Evolutionary conservation across 768 basidiomycete genomes (phyloP).

Genomic region (Tulasnella sp.): DNA sequence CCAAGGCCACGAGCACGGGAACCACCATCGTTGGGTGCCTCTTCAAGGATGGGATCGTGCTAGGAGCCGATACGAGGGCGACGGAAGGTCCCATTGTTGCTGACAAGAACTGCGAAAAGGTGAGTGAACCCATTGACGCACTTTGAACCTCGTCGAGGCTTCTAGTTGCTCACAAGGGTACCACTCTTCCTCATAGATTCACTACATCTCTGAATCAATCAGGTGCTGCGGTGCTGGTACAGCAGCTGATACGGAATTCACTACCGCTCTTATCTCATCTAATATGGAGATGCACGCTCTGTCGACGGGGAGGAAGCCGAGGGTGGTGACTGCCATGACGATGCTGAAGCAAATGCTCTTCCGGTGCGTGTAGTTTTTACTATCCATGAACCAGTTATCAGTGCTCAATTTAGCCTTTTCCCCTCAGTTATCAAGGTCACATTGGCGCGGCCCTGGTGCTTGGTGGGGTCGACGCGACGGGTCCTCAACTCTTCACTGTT

Average conservation of each 20-base stretch:
- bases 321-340: slow-evolving; percentile 97
- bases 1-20: slow-evolving; percentile 86
- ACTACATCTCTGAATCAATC: slow-evolving; percentile 92
- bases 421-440: slow-evolving; percentile 78
- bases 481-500: slow-evolving; percentile 93
- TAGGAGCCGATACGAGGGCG: slow-evolving; percentile 95
- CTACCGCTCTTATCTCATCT: slow-evolving; percentile 89
- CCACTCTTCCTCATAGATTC: slow-evolving; percentile 58
- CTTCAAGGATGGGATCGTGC: slow-evolving; percentile 85
- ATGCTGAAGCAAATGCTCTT: slow-evolving; percentile 97
- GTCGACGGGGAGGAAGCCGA: slow-evolving; percentile 84
- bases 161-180: background rate
- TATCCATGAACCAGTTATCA: background rate
- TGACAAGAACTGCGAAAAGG: slow-evolving; percentile 99
- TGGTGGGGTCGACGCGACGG: slow-evolving; percentile 92
- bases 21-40: slow-evolving; percentile 98
- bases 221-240: slow-evolving; percentile 98
- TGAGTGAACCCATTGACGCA: background rate
- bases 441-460: slow-evolving; percentile 94
- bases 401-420: background rate
- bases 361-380: slow-evolving; percentile 47
- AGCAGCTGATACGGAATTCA: slow-evolving; percentile 97
- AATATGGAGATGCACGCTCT: slow-evolving; percentile 93
- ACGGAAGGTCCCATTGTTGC: slow-evolving; percentile 93
- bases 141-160: background rate